Conservation (phyloP, 768 basidiomycete species). For the Phlegmacium glaucopus region DNA sequence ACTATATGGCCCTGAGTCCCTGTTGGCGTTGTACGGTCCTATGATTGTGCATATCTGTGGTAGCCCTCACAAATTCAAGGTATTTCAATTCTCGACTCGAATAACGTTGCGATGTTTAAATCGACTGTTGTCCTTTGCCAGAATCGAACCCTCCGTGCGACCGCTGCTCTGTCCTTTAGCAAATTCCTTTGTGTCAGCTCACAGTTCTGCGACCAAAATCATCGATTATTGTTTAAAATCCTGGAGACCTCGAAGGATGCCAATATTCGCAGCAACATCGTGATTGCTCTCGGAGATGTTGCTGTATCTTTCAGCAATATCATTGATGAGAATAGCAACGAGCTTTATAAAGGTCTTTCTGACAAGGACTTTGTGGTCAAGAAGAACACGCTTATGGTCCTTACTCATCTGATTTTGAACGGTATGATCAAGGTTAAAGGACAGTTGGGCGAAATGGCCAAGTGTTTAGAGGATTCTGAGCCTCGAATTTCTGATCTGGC, state of each 20-base stretch:
- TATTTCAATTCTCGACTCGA: constrained; percentile 23
- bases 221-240: constrained; percentile 88
- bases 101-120: neutral
- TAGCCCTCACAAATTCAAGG: constrained; percentile 90
- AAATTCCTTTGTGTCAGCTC: constrained; percentile 97
- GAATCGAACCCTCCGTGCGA: constrained; percentile 84
- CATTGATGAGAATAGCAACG: constrained; percentile 95
- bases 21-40: constrained; percentile 84
- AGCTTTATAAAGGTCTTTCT: constrained; percentile 90
- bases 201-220: constrained; percentile 88
- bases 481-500: constrained; percentile 87
- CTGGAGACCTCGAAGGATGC: constrained; percentile 89
- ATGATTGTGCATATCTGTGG: constrained; percentile 89
- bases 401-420: constrained; percentile 94
- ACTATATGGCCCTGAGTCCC: constrained; percentile 75
- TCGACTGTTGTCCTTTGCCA: constrained; percentile 26
- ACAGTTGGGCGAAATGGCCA: constrained; percentile 99
- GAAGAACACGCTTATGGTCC: constrained; percentile 99
- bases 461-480: constrained; percentile 93
- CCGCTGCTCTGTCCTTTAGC: constrained; percentile 85
- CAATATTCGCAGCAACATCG: constrained; percentile 91
- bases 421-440: constrained; percentile 99
- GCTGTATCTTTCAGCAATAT: constrained; percentile 98
- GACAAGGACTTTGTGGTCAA: constrained; percentile 88
- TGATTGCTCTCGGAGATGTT: constrained; percentile 96